phyloP scores from a whole-genome alignment of 179 eudicot species.

The Silene noctiflora region DNA sequence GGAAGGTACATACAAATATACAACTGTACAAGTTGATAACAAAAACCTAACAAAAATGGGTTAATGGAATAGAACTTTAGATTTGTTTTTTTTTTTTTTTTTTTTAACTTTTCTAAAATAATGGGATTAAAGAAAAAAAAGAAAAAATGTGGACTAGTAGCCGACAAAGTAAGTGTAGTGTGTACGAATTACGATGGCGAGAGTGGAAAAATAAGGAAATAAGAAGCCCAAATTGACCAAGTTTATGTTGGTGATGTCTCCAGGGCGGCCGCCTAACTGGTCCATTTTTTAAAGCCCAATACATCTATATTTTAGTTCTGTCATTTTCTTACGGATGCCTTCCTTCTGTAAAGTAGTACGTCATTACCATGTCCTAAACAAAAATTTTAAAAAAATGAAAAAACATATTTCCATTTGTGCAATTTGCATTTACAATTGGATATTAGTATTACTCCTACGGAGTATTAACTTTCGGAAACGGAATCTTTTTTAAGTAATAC shows the following conservation, averaged over 20 bases:
- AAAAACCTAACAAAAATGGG: neutral
- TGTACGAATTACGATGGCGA: too few species aligned
- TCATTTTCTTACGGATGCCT: conserved; percentile 8
- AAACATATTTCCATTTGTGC: too few species aligned
- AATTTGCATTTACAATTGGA: neutral
- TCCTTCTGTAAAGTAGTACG: neutral
- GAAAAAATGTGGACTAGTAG: conserved; percentile 6
- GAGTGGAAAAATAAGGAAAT: neutral
- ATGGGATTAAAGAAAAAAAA: neutral
- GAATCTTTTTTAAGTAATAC: too few species aligned
- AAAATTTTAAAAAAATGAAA: too few species aligned
- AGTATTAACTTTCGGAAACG: too few species aligned
- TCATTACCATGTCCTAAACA: neutral
- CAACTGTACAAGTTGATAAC: neutral
- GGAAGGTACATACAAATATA: neutral
- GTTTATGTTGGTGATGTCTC: neutral
- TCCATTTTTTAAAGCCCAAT: neutral
- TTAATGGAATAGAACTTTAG: neutral
- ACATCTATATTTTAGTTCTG: neutral
- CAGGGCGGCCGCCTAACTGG: conserved; percentile 5
- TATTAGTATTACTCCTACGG: too few species aligned
- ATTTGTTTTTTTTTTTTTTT: rapidly evolving
- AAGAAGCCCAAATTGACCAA: conserved; percentile 8
- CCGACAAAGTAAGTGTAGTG: neutral
- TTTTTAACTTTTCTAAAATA: too few species aligned